phyloP scores from a whole-genome alignment of 345 rosid species.

The Lepidium didymum region DNA sequence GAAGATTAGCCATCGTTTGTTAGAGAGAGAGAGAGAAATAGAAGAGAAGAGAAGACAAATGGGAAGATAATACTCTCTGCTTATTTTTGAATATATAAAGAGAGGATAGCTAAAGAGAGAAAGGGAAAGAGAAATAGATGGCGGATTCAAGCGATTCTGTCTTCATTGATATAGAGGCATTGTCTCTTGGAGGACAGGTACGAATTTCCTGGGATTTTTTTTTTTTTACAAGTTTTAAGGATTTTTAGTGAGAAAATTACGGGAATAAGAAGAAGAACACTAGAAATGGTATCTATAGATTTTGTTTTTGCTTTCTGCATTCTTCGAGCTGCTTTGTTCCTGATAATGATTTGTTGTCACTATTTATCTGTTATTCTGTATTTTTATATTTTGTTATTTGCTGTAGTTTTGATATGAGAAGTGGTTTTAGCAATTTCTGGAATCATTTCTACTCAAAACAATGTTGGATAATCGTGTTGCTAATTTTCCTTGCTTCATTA shows the following conservation, averaged over 20 bases:
- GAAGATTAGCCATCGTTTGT: slow-evolving; percentile 18
- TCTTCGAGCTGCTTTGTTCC: slow-evolving; percentile 3
- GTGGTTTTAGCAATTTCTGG: neutral
- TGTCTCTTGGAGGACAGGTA: slow-evolving; percentile 73
- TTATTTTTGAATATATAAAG: neutral
- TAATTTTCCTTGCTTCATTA: neutral
- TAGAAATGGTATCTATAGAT: neutral
- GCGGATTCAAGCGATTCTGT: slow-evolving; percentile 88
- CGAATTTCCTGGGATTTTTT: neutral
- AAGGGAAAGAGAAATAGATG: slow-evolving; percentile 33
- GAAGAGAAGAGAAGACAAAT: slow-evolving; percentile 10
- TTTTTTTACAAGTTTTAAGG: neutral
- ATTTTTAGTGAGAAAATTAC: slow-evolving; percentile 20
- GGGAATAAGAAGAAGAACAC: slow-evolving; percentile 9
- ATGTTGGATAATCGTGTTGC: neutral
- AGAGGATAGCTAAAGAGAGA: neutral
- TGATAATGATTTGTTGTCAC: neutral
- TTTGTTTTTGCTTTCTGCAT: neutral
- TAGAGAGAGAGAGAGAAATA: too few relatives aligned
- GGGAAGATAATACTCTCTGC: slow-evolving; percentile 22
- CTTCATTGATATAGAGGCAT: slow-evolving; percentile 75
- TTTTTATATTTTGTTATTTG: neutral
- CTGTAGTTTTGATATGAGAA: neutral
- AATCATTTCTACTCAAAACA: neutral
- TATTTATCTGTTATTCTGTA: neutral